A percentile compares a stretch with the other conserved stretches of the same genome.
phyloP scores from a whole-genome alignment of 129 eudicot genomes.

The Pittosporum tobira region DNA sequence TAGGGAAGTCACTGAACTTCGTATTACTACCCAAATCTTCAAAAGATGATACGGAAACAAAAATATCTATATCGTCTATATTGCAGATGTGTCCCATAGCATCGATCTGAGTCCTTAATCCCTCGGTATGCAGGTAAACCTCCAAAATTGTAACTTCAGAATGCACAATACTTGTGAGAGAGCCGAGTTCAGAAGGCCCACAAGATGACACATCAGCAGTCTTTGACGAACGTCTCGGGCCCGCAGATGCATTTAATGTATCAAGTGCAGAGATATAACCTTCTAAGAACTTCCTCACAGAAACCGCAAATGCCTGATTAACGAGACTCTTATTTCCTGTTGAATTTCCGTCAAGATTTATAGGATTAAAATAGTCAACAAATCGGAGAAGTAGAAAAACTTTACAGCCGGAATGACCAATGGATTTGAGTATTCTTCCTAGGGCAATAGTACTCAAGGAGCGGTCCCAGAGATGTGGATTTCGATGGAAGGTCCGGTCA shows the following conservation, averaged over 20 bases:
- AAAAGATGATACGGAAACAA: constrained; percentile 40
- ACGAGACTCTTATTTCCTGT: constrained; percentile 35
- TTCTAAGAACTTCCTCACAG: constrained; percentile 69
- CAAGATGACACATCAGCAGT: constrained; percentile 13
- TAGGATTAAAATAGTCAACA: constrained; percentile 42
- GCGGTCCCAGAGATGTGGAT: constrained; percentile 65
- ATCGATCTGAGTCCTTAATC: constrained; percentile 69
- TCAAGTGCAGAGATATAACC: constrained; percentile 68
- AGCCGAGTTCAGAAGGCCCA: constrained; percentile 26
- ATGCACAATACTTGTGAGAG: constrained; percentile 58
- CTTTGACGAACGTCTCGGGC: constrained; percentile 46
- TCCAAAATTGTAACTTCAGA: constrained; percentile 76
- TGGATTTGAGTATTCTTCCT: constrained; percentile 68
- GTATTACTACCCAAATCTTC: constrained; percentile 40
- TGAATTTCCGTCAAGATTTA: constrained; percentile 19
- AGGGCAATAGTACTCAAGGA: constrained; percentile 62
- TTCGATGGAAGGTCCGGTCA: constrained; percentile 70
- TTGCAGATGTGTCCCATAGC: constrained; percentile 77
- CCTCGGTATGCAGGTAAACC: constrained; percentile 69
- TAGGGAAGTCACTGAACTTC: constrained; percentile 52
- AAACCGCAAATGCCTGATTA: constrained; percentile 90
- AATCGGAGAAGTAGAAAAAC: constrained; percentile 59
- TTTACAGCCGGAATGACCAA: constrained; percentile 62
- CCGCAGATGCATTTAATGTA: constrained; percentile 64
- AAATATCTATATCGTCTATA: constrained; percentile 33